Evolutionary conservation across 768 basidiomycete genomes (phyloP).

Genomic region (Tulasnella sp.): DNA sequence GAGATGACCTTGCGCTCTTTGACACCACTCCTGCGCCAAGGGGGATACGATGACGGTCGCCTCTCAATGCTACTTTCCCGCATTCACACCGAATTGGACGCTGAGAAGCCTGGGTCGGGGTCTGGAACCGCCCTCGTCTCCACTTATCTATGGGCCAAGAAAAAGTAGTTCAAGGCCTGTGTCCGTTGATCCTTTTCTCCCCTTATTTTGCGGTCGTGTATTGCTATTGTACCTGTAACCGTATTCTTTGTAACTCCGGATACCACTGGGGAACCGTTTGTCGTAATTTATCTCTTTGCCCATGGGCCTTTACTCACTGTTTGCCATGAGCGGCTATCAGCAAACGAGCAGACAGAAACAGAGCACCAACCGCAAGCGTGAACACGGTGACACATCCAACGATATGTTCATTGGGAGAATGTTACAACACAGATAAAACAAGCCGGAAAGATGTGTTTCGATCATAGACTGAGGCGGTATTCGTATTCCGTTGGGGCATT

Average conservation of each 20-base stretch:
- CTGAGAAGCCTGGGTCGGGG: constrained; percentile 11
- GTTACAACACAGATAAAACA: not conserved
- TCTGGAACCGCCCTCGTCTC: constrained; percentile 4
- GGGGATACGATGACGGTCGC: constrained; percentile 10
- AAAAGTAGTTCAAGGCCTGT: constrained; percentile 3
- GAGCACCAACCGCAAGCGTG: no score
- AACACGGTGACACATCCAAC: no score
- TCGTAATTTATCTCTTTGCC: no score
- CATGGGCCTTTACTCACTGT: no score
- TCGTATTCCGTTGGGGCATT: constrained; percentile 76
- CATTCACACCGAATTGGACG: constrained; percentile 16
- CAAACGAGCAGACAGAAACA: no score
- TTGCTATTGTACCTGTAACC: no score
- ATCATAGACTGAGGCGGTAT: constrained; percentile 68
- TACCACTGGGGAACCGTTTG: no score
- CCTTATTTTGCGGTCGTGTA: not conserved
- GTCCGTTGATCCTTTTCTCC: not conserved
- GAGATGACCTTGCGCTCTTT: constrained; percentile 11
- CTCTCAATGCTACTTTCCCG: constrained; percentile 14
- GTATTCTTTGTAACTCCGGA: no score
- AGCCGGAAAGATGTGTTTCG: not conserved
- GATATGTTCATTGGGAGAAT: no score
- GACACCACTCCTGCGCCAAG: constrained; percentile 11
- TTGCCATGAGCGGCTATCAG: no score
- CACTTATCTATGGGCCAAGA: constrained; percentile 15